Evolutionary conservation across 1,139 yeast species (phyloP), one percentile per base, ranked within the genome.

Genomic region (Pichia sp.): DNA sequence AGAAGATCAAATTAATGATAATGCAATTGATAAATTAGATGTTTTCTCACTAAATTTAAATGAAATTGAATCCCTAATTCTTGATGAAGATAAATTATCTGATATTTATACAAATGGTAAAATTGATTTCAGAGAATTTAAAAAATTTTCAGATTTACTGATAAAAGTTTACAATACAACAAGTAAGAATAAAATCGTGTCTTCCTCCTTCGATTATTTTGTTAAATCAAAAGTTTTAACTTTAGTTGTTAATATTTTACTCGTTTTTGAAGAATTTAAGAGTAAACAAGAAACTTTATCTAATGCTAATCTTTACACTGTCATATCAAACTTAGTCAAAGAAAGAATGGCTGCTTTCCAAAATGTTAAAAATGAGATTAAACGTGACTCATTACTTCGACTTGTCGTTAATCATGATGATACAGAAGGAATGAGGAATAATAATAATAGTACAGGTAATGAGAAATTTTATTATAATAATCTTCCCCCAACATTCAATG

Each of bases 201-300:
- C 40, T 4, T 24, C 31, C 8, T 15, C 17, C 11, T 31, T 37
- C 25, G 40, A 37, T 4, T 37, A 30, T 31, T 37, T 19, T 15
- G 14, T 32, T 10, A 37, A 37, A 18, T 28, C 35, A 7, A 37
- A 37, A 17, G 19, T 25, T 2, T 15, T 37, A 15, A 21, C 31
- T 10, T 31, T 37, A 8, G 18, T 28, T 7, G 19, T 32, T 3
- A 31, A 37, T 25, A 22, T 31, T 9, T 21, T 37, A 15, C 11
- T 32, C 6, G 20, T 31, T 3, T 37, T 31, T 28, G 28, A 14
- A 14, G 24, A 31, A 25, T 24, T 25, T 8, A 18, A 20, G n/a
- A 5, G n/a, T 5, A 12, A 23, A 8, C 30, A 26, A 6, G 8
- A 26, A 14, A 11, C 11, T 23, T 14, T 19, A 8, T 18, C 22